Evolutionary conservation across 495 filamentous ascomycete species (phyloP), one percentile per base, ranked within the genome.

Genomic region (Lentithecium fluviatile): DNA sequence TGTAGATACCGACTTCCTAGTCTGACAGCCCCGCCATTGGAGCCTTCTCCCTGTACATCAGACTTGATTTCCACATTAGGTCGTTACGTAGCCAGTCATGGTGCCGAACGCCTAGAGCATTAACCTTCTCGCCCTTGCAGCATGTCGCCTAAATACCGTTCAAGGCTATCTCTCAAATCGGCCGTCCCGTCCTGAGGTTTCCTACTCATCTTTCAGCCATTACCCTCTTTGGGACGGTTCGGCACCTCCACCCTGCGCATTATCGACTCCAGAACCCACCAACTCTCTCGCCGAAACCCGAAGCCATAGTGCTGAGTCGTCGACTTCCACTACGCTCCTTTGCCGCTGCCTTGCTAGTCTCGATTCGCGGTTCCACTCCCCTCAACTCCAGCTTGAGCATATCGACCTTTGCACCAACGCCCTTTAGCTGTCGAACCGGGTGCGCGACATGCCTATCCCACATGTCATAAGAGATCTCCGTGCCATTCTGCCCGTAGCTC

Each of bases 381-480:
- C 50, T 47, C 40, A 64, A 37, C 40, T 59, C 54, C 17, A 64
- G 25, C 37, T 26, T 64, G 20, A 38, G 53, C 6, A 13, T 48
- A n/a, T 64, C 29, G n/a, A 59, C 42, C 25, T 55, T 48, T 5
- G 61, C 61, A 54, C 61, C 61, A 34, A 58, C 19, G 21, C 49
- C 61, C 19, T 64, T 15, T 0, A 64, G 49, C 20, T 58, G 55
- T 49, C 61, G 25, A 0, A 64, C 54, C 21, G 61, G 61, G 47
- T 59, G 46, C 45, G 48, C 61, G 5, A 64, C 55, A 50, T 59
- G 40, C 13, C 40, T 20, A 38, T 64, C 61, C 61, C 61, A 64
- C 25, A 64, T 24, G 49, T 64, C 55, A 7, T 19, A 2, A 19
- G 12, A 25, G 20, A 64, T 47, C 2, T 20, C 23, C n/a, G 48